These are phyloP conservation scores for Pseudocercospora vitis DNA, from an alignment of 2,329 filamentous ascomycete species.

Conservation along the genomic window DNA sequence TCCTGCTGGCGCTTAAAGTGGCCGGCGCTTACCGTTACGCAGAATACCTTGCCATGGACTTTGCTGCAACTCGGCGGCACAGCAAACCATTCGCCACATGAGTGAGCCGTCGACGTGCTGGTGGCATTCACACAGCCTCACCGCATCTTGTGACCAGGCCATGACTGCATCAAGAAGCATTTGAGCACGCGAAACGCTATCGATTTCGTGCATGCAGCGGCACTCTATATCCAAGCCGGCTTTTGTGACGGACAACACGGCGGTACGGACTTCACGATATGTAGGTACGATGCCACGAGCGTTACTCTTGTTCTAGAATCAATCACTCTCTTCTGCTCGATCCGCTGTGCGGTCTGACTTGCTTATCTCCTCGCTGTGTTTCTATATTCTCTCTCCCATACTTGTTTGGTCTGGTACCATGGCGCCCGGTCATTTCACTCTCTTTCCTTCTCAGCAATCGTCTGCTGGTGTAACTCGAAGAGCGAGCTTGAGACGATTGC, in stretches of 20 bases:
- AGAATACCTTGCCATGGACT: conserved; percentile 18
- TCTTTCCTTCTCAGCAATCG: conserved; percentile 23
- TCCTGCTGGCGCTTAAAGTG: conserved; percentile 24
- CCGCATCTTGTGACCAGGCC: conserved; percentile 14
- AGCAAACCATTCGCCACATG: conserved; percentile 30
- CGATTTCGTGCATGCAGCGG: conserved; percentile 18
- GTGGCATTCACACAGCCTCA: conserved; percentile 7
- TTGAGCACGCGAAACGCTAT: conserved; percentile 22
- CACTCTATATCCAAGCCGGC: conserved; percentile 1
- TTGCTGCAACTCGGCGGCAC: conserved; percentile 25
- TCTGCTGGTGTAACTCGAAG: conserved; percentile 20
- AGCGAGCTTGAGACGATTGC: conserved; percentile 17
- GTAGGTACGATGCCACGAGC: conserved; percentile 17
- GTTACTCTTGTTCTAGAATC: neutral
- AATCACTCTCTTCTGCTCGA: conserved; percentile 11
- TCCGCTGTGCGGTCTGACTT: conserved; percentile 4
- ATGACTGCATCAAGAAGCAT: conserved; percentile 1
- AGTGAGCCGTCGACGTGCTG: neutral
- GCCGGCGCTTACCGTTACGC: conserved; percentile 28
- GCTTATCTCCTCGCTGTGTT: neutral
- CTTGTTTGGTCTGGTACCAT: conserved; percentile 26
- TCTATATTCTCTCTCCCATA: neutral
- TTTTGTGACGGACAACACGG: conserved; percentile 6
- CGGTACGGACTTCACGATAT: conserved; percentile 18
- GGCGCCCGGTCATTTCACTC: conserved; percentile 23